phyloP scores from a whole-genome alignment of 441 rosid genomes.

The Jatropha multifida region DNA sequence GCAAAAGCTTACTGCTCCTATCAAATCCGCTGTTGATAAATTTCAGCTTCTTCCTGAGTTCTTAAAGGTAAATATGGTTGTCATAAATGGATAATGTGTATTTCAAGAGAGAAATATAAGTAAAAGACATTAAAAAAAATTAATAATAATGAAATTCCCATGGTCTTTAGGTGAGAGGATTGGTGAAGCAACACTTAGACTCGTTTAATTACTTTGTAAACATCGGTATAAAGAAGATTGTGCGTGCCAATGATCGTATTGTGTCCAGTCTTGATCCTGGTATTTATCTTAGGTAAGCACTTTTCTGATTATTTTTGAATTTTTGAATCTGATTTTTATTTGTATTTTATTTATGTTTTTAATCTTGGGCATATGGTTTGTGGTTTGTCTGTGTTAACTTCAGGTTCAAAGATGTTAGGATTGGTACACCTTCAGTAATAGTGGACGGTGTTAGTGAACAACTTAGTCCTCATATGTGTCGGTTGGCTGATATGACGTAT shows the following conservation, averaged over 20 bases:
- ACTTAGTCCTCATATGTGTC: conserved; percentile 78
- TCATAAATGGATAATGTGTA: background rate
- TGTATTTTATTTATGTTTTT: background rate
- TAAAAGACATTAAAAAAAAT: background rate
- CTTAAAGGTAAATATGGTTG: conserved; percentile 59
- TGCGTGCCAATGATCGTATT: conserved; percentile 68
- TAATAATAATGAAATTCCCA: background rate
- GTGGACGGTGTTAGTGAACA: conserved; percentile 32
- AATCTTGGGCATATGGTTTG: background rate
- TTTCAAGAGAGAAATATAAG: background rate
- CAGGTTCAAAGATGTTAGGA: conserved; percentile 75
- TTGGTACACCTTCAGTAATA: conserved; percentile 60
- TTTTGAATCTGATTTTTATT: background rate
- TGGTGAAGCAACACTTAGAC: conserved; percentile 94
- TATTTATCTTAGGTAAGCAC: conserved; percentile 56
- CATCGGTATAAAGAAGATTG: conserved; percentile 82
- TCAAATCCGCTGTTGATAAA: conserved; percentile 67
- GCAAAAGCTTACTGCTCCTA: conserved; percentile 55
- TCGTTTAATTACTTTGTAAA: conserved; percentile 83
- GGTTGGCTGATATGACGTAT: conserved; percentile 84
- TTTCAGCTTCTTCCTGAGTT: conserved; percentile 86
- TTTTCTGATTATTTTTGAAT: background rate
- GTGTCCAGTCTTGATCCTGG: conserved; percentile 48
- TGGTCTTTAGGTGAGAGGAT: conserved; percentile 66
- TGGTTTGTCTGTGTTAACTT: conserved; percentile 8